A percentile compares a stretch with the other conserved stretches of the same genome.
phyloP scores from a whole-genome alignment of 305 asterid genomes.

The Solanum hybrid region DNA sequence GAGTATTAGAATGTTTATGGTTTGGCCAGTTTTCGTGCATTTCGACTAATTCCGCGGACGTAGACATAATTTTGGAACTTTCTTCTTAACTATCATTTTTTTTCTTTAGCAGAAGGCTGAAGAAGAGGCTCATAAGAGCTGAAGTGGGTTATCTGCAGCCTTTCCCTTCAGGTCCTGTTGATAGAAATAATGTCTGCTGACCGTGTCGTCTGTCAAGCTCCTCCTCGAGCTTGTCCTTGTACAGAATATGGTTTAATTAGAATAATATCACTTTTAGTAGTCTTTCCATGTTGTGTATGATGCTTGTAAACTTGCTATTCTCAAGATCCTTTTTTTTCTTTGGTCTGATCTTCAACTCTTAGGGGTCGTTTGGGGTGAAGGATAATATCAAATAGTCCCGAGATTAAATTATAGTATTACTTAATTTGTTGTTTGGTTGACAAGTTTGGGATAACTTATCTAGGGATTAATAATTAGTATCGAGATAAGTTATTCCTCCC shows the following conservation, averaged over 20 bases:
- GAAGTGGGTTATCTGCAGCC: slow-evolving; percentile 18
- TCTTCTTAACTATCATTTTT: background rate
- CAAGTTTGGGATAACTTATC: background rate
- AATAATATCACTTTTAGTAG: background rate
- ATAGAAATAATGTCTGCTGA: slow-evolving; percentile 18
- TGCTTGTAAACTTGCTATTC: background rate
- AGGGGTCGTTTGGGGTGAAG: background rate
- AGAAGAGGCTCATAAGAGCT: slow-evolving; percentile 21
- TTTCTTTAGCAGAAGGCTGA: slow-evolving; percentile 23
- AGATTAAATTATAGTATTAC: background rate
- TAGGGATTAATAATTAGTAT: background rate
- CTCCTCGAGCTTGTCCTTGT: slow-evolving; percentile 7
- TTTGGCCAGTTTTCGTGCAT: too few species aligned
- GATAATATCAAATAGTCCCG: background rate
- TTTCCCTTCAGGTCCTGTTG: background rate
- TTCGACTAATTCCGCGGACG: too few species aligned
- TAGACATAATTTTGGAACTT: background rate
- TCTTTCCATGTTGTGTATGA: background rate
- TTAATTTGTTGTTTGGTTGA: background rate
- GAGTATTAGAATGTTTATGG: background rate
- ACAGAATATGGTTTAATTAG: background rate
- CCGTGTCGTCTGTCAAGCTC: background rate
- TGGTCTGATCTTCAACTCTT: background rate
- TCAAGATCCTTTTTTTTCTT: background rate
- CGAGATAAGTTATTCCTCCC: background rate